Evolutionary conservation across 2,329 filamentous ascomycete genomes (phyloP).

Genomic region (Sodiomyces alkalinus): DNA sequence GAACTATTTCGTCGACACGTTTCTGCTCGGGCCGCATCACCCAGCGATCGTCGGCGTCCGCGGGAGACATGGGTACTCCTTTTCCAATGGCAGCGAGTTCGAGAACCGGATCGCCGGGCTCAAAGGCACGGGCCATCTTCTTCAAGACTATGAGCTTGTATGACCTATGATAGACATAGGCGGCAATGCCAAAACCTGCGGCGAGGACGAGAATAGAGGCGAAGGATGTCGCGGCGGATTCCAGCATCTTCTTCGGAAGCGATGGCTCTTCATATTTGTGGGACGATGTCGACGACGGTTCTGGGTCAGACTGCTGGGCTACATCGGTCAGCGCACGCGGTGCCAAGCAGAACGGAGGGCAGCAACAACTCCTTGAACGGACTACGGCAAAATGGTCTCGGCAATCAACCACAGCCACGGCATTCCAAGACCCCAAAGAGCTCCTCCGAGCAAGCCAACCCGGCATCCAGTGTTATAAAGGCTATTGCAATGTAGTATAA

Average conservation of each 20-base stretch:
- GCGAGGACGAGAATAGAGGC: constrained; percentile 61
- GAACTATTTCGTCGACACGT: constrained; percentile 69
- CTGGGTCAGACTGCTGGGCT: background rate
- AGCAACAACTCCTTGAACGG: too few relatives aligned
- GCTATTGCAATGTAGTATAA: too few relatives aligned
- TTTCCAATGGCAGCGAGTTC: constrained; percentile 58
- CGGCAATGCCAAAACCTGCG: constrained; percentile 47
- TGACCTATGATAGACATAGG: constrained; percentile 62
- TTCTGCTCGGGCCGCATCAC: constrained; percentile 69
- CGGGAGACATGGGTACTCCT: constrained; percentile 30
- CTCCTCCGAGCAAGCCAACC: too few relatives aligned
- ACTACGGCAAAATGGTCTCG: too few relatives aligned
- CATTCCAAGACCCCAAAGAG: too few relatives aligned
- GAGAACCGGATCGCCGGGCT: constrained; percentile 78
- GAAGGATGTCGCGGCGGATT: constrained; percentile 60
- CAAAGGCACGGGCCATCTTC: constrained; percentile 88
- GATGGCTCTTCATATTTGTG: constrained; percentile 16
- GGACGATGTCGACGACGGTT: background rate
- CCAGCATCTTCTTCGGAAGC: constrained; percentile 47
- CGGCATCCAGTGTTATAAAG: too few relatives aligned
- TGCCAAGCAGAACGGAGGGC: too few relatives aligned
- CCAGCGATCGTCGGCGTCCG: constrained; percentile 50
- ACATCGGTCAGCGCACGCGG: too few relatives aligned
- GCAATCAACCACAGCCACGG: too few relatives aligned
- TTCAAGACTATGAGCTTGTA: constrained; percentile 86